phyloP scores from a whole-genome alignment of 108 stramenopile species.

The Mediolabrus comicus region DNA sequence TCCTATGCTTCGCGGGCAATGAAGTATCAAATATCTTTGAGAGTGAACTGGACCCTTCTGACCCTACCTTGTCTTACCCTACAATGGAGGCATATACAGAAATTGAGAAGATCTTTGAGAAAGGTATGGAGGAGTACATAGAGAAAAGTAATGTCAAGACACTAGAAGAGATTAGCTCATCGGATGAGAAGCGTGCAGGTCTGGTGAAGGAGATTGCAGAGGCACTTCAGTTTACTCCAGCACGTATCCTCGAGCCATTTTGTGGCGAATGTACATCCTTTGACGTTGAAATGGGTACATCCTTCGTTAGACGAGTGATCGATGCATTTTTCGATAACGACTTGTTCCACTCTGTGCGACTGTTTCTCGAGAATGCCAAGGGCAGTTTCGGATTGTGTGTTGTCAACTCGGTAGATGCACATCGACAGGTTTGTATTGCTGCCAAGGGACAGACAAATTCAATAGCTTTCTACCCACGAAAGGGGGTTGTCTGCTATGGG shows the following conservation, averaged over 20 bases:
- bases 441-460: conserved; percentile 72
- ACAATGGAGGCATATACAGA: conserved; percentile 40
- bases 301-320: too few relatives aligned
- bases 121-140: conserved; percentile 28
- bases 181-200: not conserved
- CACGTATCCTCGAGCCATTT: too few relatives aligned
- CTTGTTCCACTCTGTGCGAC: conserved; percentile 41
- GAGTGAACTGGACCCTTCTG: conserved; percentile 1
- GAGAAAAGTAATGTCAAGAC: not conserved
- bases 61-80: conserved; percentile 23
- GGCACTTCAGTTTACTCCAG: too few relatives aligned
- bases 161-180: conserved; percentile 6
- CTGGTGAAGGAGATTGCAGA: too few relatives aligned
- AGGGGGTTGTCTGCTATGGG: conserved; percentile 65
- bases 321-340: conserved; percentile 75
- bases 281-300: too few relatives aligned
- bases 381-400: conserved; percentile 70
- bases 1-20: conserved; percentile 42
- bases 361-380: conserved; percentile 59
- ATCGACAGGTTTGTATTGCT: conserved; percentile 63
- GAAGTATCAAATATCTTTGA: too few relatives aligned
- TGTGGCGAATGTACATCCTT: conserved; percentile 13
- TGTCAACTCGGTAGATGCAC: conserved; percentile 61
- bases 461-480: conserved; percentile 64
- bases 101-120: conserved; percentile 56